Base-by-base conservation (phyloP, 805 yeast species). In the Kodamaea hsintzibuensis region DNA sequence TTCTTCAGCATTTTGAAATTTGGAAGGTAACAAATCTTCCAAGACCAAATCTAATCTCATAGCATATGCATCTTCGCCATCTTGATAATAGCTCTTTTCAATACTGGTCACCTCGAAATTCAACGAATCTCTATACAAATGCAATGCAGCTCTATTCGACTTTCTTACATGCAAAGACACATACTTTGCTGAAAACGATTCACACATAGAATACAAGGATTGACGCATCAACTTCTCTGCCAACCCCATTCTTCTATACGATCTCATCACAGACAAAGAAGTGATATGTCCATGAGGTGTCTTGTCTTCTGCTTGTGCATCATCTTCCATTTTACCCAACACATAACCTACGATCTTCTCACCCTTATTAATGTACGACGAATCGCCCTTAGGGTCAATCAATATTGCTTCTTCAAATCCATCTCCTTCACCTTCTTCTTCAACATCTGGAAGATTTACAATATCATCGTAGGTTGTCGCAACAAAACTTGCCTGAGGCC, bases 401-500 rank as follows among this genome's bases (percentile, higher is more conserved):
- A 17, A 22, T 25, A 54, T 50, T 6, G 54, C 53, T 30, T 48
- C 50, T 33, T 57, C 54, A 19, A 67, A 46, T 58, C 46, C 68
- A 62, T 22, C 63, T 17, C 42, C 64, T 3, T 59, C 61, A 9
- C 78, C 82, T 42, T 54, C 58, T 22, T 59, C 63, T 19, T 60
- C 67, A 13, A 58, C 64, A 17, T 61, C 69, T 13, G 45, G 49
- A 5, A 22, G 17, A 16, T 44, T 38, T 10, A 55, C 50, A 40
- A 63, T 58, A 22, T 66, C 71, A 58, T 82, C 88, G 25, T 86
- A 82, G 1, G 95, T 86, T 1, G 93, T 87, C 14, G 99, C 99
- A 38, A 95, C 98, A 74, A 86, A 95, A 42, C 97, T 89, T 12
- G 96, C 96, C 68, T 93, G 96, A 1, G 99, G 99, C 99, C 99